phyloP scores from a whole-genome alignment of 2,329 filamentous ascomycete genomes.

The Pestalotiopsis sp. region DNA sequence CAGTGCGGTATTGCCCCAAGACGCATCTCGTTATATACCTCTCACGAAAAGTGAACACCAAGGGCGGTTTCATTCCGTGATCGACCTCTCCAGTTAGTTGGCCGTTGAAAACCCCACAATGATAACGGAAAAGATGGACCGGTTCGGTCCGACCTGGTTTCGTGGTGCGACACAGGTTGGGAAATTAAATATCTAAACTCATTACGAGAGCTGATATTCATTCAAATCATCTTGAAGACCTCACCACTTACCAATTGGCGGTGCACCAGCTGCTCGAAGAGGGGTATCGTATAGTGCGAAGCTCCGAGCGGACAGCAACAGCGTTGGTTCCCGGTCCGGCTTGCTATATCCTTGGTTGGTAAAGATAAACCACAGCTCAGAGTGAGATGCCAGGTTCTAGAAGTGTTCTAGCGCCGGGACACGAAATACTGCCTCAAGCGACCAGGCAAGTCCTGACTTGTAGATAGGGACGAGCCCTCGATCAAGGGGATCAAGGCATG shows the following conservation, averaged over 20 bases:
- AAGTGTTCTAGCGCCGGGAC: constrained; percentile 2
- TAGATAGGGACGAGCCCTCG: background rate
- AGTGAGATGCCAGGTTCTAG: background rate
- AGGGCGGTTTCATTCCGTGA: background rate
- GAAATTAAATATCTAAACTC: background rate
- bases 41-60: background rate
- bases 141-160: background rate
- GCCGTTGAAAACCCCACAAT: background rate
- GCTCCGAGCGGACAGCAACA: background rate
- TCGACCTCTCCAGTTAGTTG: background rate
- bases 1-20: background rate
- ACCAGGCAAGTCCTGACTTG: background rate
- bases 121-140: background rate
- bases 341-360: background rate
- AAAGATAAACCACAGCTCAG: background rate
- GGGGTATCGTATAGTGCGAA: background rate
- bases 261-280: background rate
- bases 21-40: background rate
- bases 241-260: background rate
- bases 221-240: background rate
- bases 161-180: background rate
- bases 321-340: background rate
- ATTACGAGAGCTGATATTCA: background rate
- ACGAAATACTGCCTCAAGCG: background rate
- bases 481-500: background rate